Evolutionary conservation across 345 rosid species (phyloP), one percentile per base, ranked within the genome.

Genomic region (Hevea brasiliensis): DNA sequence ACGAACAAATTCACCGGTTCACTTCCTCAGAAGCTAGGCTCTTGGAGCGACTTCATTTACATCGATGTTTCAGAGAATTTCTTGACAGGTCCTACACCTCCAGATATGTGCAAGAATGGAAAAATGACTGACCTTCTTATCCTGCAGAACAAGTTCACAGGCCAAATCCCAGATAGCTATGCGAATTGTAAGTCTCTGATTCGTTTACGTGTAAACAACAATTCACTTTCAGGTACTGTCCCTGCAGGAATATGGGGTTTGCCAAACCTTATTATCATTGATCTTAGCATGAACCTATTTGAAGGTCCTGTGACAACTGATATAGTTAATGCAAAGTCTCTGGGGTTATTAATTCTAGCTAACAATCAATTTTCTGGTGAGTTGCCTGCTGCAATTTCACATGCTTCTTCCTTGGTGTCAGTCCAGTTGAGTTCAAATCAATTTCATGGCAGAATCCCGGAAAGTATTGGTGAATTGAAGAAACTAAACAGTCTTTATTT

Each of bases 41-140:
- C 92, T 1, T 81, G 83, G 92, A 58, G 86, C 0, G 72, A 70
- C 47, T 81, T 92, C 64, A 7, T 10, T 8, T 70, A 53, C 81
- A 85, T 94, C 23, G 98, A 94, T 75, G 90, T 88, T 57, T 86
- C 97, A 3, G 96, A 92, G 84, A 94, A 94, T 74, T 79, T 72
- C 35, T 74, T 94, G 69, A 82, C 86, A n/a, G 98, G 98, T 71
- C 68, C 84, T 0, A 89, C 90, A 26, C 98, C 98, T 10, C 89
- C 87, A n/a, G 84, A 86, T 29, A 88, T 94, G 88, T 94, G 97
- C 82, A 89, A 86, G 80, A 88, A 88, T 47, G 96, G 94, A 0
- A 63, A 71, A 59, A 76, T 92, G 84, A 76, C 79, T 10, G 86
- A 82, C 60, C 81, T 92, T 72, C 86, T 92, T 1, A 40, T 94